Evolutionary conservation across 73 alveolate genomes (phyloP).

Genomic region (Urostyla sp.): DNA sequence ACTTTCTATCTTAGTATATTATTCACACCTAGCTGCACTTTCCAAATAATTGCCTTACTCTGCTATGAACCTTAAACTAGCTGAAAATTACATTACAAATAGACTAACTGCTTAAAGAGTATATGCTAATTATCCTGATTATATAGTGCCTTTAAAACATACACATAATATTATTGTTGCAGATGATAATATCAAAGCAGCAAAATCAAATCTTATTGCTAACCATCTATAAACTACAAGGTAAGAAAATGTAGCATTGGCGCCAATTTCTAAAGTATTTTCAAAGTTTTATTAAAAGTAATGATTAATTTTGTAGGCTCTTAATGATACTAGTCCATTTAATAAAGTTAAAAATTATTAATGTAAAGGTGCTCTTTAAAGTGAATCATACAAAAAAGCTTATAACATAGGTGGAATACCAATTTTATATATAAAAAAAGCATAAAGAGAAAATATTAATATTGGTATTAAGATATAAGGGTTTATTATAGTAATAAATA

Average conservation of each 20-base stretch:
- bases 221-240: too few relatives aligned
- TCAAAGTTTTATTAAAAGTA: background rate
- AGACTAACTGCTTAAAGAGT: background rate
- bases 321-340: background rate
- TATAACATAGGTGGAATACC: too few relatives aligned
- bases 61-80: too few relatives aligned
- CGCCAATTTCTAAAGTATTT: background rate
- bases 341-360: background rate
- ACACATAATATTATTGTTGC: background rate
- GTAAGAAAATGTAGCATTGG: constrained; percentile 19
- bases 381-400: background rate
- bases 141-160: background rate
- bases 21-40: too few relatives aligned
- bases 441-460: too few relatives aligned
- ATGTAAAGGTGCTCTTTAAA: background rate
- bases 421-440: too few relatives aligned
- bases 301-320: background rate
- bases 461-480: too few relatives aligned
- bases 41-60: too few relatives aligned
- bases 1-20: too few relatives aligned
- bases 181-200: too few relatives aligned
- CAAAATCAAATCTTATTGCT: too few relatives aligned
- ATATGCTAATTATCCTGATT: background rate
- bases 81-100: constrained; percentile 1
- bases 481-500: too few relatives aligned